Percentiles rank a stretch among this genome's conserved stretches.
Conservation (phyloP, 768 basidiomycete genomes). For the Rhodotorula babjevae region DNA sequence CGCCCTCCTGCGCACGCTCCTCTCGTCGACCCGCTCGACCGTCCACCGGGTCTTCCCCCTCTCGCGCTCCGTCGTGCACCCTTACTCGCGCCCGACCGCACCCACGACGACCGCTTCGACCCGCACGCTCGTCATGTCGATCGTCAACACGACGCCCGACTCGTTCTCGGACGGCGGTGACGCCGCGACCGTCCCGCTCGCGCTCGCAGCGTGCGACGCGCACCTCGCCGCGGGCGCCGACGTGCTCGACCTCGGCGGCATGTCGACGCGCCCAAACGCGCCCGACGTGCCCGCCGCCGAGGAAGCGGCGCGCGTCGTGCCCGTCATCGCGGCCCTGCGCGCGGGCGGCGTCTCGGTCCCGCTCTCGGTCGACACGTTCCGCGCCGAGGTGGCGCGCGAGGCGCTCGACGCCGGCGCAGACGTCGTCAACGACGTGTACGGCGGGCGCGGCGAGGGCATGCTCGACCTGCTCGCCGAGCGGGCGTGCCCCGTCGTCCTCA, state of each 20-base stretch:
- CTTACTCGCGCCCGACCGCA: slow-evolving; percentile 38
- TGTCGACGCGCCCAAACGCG: slow-evolving; percentile 82
- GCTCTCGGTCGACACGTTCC: slow-evolving; percentile 81
- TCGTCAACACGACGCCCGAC: slow-evolving; percentile 87
- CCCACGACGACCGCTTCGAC: slow-evolving; percentile 17
- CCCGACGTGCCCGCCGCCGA: slow-evolving; percentile 62
- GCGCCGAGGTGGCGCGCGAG: slow-evolving; percentile 68
- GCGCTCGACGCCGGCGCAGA: slow-evolving; percentile 78
- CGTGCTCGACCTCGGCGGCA: slow-evolving; percentile 89
- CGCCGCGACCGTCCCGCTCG: slow-evolving; percentile 48
- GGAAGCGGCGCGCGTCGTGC: slow-evolving; percentile 68
- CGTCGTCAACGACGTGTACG: slow-evolving; percentile 90
- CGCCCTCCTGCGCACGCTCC: slow-evolving; percentile 41
- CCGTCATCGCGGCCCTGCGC: slow-evolving; percentile 59
- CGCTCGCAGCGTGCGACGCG: slow-evolving; percentile 42
- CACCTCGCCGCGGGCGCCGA: slow-evolving; percentile 55
- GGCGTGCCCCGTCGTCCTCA: slow-evolving; percentile 74
- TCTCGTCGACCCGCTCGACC: slow-evolving; percentile 44
- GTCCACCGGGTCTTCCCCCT: slow-evolving; percentile 75
- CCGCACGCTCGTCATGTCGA: slow-evolving; percentile 72
- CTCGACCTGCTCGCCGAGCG: slow-evolving; percentile 50
- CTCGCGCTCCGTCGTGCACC: slow-evolving; percentile 48
- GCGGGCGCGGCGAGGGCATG: slow-evolving; percentile 53
- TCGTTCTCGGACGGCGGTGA: slow-evolving; percentile 84
- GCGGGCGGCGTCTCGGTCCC: slow-evolving; percentile 47